phyloP scores from a whole-genome alignment of 2,329 filamentous ascomycete genomes.

The Colletotrichum sp. region DNA sequence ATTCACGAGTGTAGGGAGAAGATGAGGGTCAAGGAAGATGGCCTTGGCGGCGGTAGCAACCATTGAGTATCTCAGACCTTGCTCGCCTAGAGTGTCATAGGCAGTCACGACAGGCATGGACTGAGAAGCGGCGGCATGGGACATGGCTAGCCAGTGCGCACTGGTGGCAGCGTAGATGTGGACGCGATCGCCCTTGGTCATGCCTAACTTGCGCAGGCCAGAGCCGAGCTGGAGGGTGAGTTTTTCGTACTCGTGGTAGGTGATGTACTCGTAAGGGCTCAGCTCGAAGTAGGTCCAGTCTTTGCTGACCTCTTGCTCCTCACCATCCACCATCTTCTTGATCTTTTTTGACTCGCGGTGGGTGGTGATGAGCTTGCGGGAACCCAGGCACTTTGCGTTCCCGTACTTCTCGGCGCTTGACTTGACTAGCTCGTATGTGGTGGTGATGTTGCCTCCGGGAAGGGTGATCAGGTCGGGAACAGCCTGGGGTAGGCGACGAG shows the following conservation, averaged over 20 bases:
- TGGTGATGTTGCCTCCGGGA: conserved; percentile 70
- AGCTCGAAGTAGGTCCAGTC: conserved; percentile 90
- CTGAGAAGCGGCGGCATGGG: conserved; percentile 68
- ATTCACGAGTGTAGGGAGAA: conserved; percentile 63
- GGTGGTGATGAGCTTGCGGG: conserved; percentile 75
- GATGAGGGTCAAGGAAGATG: conserved; percentile 61
- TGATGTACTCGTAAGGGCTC: conserved; percentile 77
- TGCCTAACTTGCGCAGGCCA: conserved; percentile 75
- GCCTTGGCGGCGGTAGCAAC: conserved; percentile 73
- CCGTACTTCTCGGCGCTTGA: conserved; percentile 70
- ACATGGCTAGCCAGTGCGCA: conserved; percentile 56
- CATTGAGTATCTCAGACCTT: conserved; percentile 77
- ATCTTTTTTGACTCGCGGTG: conserved; percentile 88
- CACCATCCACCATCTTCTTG: conserved; percentile 85
- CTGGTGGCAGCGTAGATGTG: conserved; percentile 83
- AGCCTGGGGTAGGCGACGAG: conserved; percentile 68
- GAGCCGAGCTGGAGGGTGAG: conserved; percentile 70
- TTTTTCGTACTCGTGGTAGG: conserved; percentile 79
- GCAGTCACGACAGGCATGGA: conserved; percentile 85
- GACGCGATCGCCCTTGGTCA: conserved; percentile 70
- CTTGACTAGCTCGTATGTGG: conserved; percentile 77
- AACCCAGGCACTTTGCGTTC: conserved; percentile 70
- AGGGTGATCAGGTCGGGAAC: conserved; percentile 66
- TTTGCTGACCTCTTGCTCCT: conserved; percentile 82
- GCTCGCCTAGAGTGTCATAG: conserved; percentile 80